These are phyloP conservation scores for Thamnidium elegans DNA, from an alignment of 192 early-diverging fungal genomes.

Conservation along the genomic window DNA sequence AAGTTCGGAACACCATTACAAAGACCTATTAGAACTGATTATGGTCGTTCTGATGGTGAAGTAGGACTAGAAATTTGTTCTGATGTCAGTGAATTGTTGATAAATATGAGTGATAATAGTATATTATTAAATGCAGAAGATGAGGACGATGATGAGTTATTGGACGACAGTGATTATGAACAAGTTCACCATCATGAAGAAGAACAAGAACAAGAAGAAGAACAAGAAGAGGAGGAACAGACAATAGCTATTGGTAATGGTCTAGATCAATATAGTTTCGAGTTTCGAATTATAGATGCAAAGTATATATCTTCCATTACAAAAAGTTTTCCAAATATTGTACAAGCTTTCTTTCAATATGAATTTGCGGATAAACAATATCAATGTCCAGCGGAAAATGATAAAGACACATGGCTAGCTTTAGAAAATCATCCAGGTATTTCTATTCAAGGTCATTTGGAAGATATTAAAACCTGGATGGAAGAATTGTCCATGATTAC, in stretches of 20 bases:
- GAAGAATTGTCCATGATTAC: not conserved
- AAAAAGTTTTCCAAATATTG: not conserved
- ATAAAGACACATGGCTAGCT: not conserved
- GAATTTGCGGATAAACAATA: conserved; percentile 9
- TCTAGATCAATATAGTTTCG: not conserved
- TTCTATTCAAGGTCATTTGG: not conserved
- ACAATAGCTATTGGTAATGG: not conserved
- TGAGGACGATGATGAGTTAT: not conserved
- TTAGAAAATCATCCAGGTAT: not conserved
- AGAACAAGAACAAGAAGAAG: not conserved
- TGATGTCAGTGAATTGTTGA: conserved; percentile 2
- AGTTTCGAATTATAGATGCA: conserved; percentile 7
- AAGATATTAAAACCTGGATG: conserved; percentile 12
- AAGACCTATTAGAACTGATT: not conserved
- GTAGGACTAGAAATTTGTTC: conserved; percentile 12
- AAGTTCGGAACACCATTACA: conserved; percentile 10
- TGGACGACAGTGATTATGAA: conserved; percentile 2
- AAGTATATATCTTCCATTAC: not conserved
- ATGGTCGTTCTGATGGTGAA: not conserved
- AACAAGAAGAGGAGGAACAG: not conserved
- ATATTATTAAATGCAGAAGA: not conserved
- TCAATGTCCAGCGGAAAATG: not conserved
- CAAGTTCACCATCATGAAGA: not conserved
- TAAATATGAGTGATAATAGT: not conserved
- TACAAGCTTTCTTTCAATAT: not conserved